A percentile compares a stretch with the other conserved stretches of the same genome.
Conservation (phyloP, 2,329 filamentous ascomycete genomes). For the Colletotrichum endophyticum region DNA sequence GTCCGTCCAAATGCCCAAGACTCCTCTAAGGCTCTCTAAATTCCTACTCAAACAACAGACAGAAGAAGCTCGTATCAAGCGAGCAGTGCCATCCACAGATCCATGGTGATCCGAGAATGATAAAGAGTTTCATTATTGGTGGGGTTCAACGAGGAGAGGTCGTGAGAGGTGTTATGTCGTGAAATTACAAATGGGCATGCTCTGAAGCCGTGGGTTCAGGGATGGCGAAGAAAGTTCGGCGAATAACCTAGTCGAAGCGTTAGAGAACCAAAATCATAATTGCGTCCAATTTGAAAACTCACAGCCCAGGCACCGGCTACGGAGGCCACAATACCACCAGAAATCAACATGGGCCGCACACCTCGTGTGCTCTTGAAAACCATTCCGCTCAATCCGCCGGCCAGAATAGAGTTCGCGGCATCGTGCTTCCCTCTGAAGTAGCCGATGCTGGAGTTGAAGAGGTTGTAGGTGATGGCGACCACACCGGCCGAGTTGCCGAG, state of each 20-base stretch:
- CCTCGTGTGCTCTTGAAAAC: slow-evolving; percentile 97
- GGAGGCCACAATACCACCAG: slow-evolving; percentile 84
- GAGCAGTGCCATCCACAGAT: slow-evolving; percentile 15
- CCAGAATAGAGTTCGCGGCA: slow-evolving; percentile 83
- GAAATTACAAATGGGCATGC: slow-evolving; percentile 22
- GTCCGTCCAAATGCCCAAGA: slow-evolving; percentile 47
- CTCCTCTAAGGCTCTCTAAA: slow-evolving; percentile 19
- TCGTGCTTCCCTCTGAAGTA: slow-evolving; percentile 86
- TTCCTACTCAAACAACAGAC: slow-evolving; percentile 26
- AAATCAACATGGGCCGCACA: slow-evolving; percentile 90
- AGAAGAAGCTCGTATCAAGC: slow-evolving; percentile 20
- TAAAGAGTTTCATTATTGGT: slow-evolving; percentile 14
- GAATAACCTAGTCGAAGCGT: slow-evolving; percentile 33
- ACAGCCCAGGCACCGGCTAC: slow-evolving; percentile 92
- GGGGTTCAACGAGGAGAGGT: slow-evolving; percentile 8
- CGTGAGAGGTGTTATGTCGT: slow-evolving; percentile 8
- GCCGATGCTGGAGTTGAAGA: slow-evolving; percentile 84
- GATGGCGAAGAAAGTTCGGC: slow-evolving; percentile 47
- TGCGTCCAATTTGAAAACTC: slow-evolving; percentile 45
- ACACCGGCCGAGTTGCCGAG: slow-evolving; percentile 96
- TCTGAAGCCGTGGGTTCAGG: slow-evolving; percentile 30
- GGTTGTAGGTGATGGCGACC: slow-evolving; percentile 95
- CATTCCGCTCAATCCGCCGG: slow-evolving; percentile 88
- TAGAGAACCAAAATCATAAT: not conserved
- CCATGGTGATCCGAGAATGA: not conserved